Evolutionary conservation across 2,329 filamentous ascomycete genomes (phyloP), one percentile per base, ranked within the genome.

Genomic region (Paramyrothecium roridum): DNA sequence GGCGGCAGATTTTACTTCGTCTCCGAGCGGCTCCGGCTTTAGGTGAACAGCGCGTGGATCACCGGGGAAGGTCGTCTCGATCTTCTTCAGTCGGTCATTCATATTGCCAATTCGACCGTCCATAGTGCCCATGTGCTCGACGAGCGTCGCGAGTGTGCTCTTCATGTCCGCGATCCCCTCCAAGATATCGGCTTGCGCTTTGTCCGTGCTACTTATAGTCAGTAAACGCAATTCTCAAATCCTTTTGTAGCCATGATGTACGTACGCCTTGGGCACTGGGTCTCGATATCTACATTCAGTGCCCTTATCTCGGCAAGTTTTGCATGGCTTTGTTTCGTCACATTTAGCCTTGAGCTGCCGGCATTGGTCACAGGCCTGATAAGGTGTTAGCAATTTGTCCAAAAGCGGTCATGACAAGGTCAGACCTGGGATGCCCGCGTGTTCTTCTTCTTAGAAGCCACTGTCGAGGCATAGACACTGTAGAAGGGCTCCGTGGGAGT

Each of bases 321-420:
- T 93, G 64, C 89, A 88, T 2, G 89, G 92, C 61, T 89, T 86
- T 12, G 87, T 86, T 76, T 96, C 92, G 65, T 96, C 91, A 69
- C 92, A 96, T 73, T 96, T 96, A 16, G 91, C 91, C 72, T 96
- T 96, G 43, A 93, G 82, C 57, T 89, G 83, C 56, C 92, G 86
- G 73, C 92, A 96, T 70, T 88, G 90, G 66, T 96, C 92, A 72
- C 95, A 99, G 40, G 95, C 95, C 87, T 96, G 64, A 17, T 19
- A 48, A 16, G n/a, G 17, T 19, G 56, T 67, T 57, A 65, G 58
- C 34, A 30, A 19, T 49, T 47, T 16, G 43, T 3, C 17, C 33
- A 8, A 21, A 17, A 45, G 40, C 40, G 12, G 13, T 22, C 20
- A 17, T 22, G 20, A 21, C 19, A 20, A 10, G 20, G 50, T 50